Conservation (phyloP, 345 rosid genomes). For the Arabidopsis arenosa region DNA sequence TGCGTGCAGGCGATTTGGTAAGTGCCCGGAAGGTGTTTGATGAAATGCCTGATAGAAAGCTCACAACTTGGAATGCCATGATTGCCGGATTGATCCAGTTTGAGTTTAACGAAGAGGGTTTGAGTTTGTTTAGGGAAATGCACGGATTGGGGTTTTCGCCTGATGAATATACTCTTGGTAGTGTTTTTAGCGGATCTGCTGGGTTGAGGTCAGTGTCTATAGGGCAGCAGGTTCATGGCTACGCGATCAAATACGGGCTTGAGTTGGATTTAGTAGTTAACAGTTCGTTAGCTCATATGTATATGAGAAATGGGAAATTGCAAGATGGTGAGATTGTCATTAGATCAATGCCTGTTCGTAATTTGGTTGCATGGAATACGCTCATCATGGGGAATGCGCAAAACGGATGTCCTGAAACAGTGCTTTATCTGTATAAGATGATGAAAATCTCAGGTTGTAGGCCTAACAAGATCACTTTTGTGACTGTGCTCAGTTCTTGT, state of each 20-base stretch:
- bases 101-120: slow-evolving; percentile 65
- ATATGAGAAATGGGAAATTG: slow-evolving; percentile 67
- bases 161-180: slow-evolving; percentile 67
- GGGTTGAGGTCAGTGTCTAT: slow-evolving; percentile 51
- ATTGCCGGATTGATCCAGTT: slow-evolving; percentile 59
- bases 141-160: slow-evolving; percentile 54
- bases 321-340: slow-evolving; percentile 67
- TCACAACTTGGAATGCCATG: slow-evolving; percentile 75
- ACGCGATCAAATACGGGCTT: slow-evolving; percentile 56
- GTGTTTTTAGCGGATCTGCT: slow-evolving; percentile 72
- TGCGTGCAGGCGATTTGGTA: slow-evolving; percentile 52
- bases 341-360: slow-evolving; percentile 54
- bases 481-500: slow-evolving; percentile 72
- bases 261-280: slow-evolving; percentile 58
- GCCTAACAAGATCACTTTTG: slow-evolving; percentile 69
- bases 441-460: slow-evolving; percentile 66
- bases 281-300: slow-evolving; percentile 78
- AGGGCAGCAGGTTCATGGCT: slow-evolving; percentile 69
- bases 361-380: slow-evolving; percentile 74
- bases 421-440: slow-evolving; percentile 53
- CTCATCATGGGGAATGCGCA: slow-evolving; percentile 73
- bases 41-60: slow-evolving; percentile 65
- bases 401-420: slow-evolving; percentile 60
- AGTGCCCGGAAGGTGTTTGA: slow-evolving; percentile 67
- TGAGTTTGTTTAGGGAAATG: slow-evolving; percentile 62